Evolutionary conservation across 371 early-diverging fungal genomes (phyloP), one percentile per base, ranked within the genome.

Genomic region (Mucor irregularis): DNA sequence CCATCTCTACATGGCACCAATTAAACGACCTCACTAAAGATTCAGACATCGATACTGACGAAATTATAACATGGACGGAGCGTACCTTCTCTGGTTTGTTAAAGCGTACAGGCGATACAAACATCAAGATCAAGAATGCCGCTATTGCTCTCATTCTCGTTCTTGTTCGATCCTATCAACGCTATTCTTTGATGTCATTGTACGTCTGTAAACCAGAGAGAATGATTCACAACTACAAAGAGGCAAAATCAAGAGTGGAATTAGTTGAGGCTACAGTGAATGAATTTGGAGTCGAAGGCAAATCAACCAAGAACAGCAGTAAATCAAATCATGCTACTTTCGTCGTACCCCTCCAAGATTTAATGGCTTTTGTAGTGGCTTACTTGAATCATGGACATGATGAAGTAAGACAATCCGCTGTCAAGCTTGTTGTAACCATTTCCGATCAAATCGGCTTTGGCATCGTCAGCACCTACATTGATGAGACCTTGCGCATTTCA

Each of bases 401-500:
- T 6, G 90, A 89, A 34, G 88, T 89, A 13, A 84, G 87, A 10
- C 78, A 88, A 38, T 78, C 84, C 0, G 84, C 90, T 1, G 76
- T 81, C 13, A 76, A 74, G 44, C 62, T 90, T 6, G 74, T 86
- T 2, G 80, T 84, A 11, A 75, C 67, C 8, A 66, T 85, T 9
- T 73, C 72, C 3, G 65, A 69, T n/a, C 69, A 67, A 45, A 53
- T 69, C 38, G 69, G 70, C 2, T 73, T 73, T 17, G 46, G 53
- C 25, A 30, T 49, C 3, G 73, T 73, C 16, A 73, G 70, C 34
- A 42, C 58, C 5, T 73, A 61, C 29, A 67, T 73, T 45, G 65
- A 66, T 16, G 61, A 69, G 13, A 59, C 66, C 19, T 35, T 73
- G 14, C 42, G 57, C 10, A 9, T 58, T 4, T 59, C 73, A 2